Conservation (phyloP, 164 flowering plant genomes). For the Buxus sempervirens region DNA sequence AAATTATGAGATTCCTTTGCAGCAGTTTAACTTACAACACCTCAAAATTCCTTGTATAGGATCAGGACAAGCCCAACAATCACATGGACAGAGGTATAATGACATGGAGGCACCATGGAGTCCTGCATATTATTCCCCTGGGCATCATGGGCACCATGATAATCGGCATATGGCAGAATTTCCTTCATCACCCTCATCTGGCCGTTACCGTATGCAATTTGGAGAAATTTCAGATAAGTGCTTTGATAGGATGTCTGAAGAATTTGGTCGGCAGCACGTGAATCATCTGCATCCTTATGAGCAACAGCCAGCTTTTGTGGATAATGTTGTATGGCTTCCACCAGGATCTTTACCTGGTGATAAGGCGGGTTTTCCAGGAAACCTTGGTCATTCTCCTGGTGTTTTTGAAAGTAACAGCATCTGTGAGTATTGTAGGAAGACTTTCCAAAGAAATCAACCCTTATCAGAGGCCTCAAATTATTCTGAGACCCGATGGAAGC, state of each 20-base stretch:
- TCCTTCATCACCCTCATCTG: slow-evolving; percentile 75
- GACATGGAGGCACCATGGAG: slow-evolving; percentile 90
- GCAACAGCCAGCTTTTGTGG: slow-evolving; percentile 43
- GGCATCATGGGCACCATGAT: slow-evolving; percentile 61
- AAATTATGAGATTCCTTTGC: slow-evolving; percentile 43
- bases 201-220: slow-evolving; percentile 43
- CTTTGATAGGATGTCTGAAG: slow-evolving; percentile 56
- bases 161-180: slow-evolving; percentile 49
- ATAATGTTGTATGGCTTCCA: slow-evolving; percentile 64
- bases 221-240: slow-evolving; percentile 49
- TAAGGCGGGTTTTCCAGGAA: slow-evolving; percentile 66
- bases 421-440: slow-evolving; percentile 57
- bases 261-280: slow-evolving; percentile 41
- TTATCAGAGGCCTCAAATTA: slow-evolving; percentile 18
- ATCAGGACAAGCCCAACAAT: slow-evolving; percentile 43
- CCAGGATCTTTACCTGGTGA: slow-evolving; percentile 43
- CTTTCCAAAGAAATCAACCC: slow-evolving; percentile 54
- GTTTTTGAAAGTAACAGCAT: slow-evolving; percentile 50
- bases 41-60: slow-evolving; percentile 53
- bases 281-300: slow-evolving; percentile 46
- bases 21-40: slow-evolving; percentile 48
- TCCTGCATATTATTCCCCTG: slow-evolving; percentile 85
- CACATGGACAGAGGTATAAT: slow-evolving; percentile 51
- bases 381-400: slow-evolving; percentile 43
- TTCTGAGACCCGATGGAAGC: slow-evolving; percentile 35